Conservation (phyloP, 1,284 basidiomycete genomes). For the Spongispora temasekensis region DNA sequence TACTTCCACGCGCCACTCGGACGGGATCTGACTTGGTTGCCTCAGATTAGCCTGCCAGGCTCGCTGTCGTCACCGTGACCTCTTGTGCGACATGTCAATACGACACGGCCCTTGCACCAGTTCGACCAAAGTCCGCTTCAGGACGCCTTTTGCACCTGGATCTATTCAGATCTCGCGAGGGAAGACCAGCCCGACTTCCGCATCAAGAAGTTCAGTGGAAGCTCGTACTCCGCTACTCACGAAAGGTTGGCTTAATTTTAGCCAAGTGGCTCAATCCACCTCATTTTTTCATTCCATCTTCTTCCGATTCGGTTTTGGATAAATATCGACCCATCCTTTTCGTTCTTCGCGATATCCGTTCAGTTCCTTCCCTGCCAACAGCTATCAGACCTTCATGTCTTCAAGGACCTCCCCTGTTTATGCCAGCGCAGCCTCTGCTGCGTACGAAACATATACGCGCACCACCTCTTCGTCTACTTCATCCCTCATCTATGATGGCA, state of each 20-base stretch:
- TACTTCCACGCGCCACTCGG: slow-evolving; percentile 6
- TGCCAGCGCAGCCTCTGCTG: slow-evolving; percentile 28
- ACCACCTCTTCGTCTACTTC: slow-evolving; percentile 21
- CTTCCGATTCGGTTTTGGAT: slow-evolving; percentile 19
- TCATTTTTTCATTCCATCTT: slow-evolving; percentile 17
- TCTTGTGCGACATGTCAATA: slow-evolving; percentile 7
- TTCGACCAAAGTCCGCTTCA: slow-evolving; percentile 10
- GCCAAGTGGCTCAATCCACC: slow-evolving; percentile 18
- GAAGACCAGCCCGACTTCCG: slow-evolving; percentile 16
- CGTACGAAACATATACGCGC: slow-evolving; percentile 31
- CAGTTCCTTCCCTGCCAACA: slow-evolving; percentile 3
- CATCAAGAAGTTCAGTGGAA: slow-evolving; percentile 29
- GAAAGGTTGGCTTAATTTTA: slow-evolving; percentile 30
- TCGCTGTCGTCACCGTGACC: slow-evolving; percentile 1
- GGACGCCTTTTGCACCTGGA: slow-evolving; percentile 21
- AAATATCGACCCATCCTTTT: slow-evolving; percentile 27
- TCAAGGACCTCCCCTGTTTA: slow-evolving; percentile 30
- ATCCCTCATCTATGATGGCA: slow-evolving; percentile 22
- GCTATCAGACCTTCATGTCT: slow-evolving; percentile 20
- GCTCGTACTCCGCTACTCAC: slow-evolving; percentile 29
- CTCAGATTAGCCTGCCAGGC: neutral
- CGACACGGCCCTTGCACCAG: slow-evolving; percentile 7
- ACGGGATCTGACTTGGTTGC: neutral
- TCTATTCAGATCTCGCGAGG: slow-evolving; percentile 21
- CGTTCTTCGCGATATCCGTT: slow-evolving; percentile 5